Conservation (phyloP, 202 grass and related monocot species). For the Panicum virgatum region DNA sequence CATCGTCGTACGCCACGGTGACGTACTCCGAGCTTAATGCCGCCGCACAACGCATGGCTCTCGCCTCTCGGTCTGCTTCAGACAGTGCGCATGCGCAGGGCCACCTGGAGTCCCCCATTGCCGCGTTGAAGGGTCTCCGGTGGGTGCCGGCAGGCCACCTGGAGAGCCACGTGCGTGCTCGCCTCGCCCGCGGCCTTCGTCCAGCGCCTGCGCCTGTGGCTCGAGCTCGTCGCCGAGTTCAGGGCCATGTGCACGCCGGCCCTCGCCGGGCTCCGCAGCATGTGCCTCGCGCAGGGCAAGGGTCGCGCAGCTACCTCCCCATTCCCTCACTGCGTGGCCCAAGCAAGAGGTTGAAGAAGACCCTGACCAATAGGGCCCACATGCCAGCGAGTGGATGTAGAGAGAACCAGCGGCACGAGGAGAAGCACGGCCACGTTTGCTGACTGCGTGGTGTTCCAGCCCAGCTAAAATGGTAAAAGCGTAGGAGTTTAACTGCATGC, state of each 20-base stretch:
- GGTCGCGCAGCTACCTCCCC: too few relatives aligned
- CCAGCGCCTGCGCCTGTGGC: slow-evolving; percentile 52
- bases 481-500: too few relatives aligned
- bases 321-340: too few relatives aligned
- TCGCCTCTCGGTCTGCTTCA: slow-evolving; percentile 24
- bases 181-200: slow-evolving; percentile 41
- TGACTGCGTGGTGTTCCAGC: too few relatives aligned
- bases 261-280: too few relatives aligned
- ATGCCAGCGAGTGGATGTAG: too few relatives aligned
- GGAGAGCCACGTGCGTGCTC: slow-evolving; percentile 49
- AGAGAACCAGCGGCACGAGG: too few relatives aligned
- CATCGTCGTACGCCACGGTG: slow-evolving; percentile 23
- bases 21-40: slow-evolving; percentile 47
- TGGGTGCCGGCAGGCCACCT: slow-evolving; percentile 32
- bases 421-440: too few relatives aligned
- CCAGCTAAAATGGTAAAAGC: too few relatives aligned
- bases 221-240: slow-evolving; percentile 54
- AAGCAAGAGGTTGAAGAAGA: too few relatives aligned
- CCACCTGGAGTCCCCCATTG: background rate
- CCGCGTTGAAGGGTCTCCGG: slow-evolving; percentile 18
- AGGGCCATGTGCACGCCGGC: slow-evolving; percentile 50
- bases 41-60: slow-evolving; percentile 33
- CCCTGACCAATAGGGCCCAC: too few relatives aligned
- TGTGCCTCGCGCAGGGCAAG: too few relatives aligned
- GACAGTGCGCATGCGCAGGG: slow-evolving; percentile 16